Percentiles rank a stretch among this genome's conserved stretches.
Evolutionary conservation across 2,329 filamentous ascomycete species (phyloP).

Genomic region (Emericellopsis atlantica): DNA sequence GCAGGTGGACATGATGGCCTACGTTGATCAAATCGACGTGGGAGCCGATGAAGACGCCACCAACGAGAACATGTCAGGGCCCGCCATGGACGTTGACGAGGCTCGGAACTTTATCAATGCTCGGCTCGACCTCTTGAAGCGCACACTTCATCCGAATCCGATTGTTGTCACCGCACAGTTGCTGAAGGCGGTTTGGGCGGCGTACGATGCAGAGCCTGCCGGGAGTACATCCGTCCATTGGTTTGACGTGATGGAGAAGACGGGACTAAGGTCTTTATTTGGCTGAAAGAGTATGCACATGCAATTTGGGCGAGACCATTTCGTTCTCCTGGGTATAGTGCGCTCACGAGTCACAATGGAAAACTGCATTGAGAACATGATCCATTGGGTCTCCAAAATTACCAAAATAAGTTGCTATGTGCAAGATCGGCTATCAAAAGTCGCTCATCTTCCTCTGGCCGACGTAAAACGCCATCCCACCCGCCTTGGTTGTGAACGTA

Average conservation of each 20-base stretch:
- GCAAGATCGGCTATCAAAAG: slow-evolving; percentile 8
- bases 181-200: slow-evolving; percentile 25
- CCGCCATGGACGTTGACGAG: slow-evolving; percentile 21
- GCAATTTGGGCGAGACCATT: too few species aligned
- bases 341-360: too few species aligned
- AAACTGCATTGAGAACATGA: too few species aligned
- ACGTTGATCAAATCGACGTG: slow-evolving; percentile 8
- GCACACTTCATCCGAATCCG: slow-evolving; percentile 25
- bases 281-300: slow-evolving; percentile 7
- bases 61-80: not conserved
- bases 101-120: slow-evolving; percentile 25
- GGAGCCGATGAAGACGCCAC: not conserved
- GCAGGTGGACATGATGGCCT: not conserved
- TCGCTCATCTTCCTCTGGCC: slow-evolving; percentile 24
- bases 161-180: slow-evolving; percentile 27
- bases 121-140: slow-evolving; percentile 22
- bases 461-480: slow-evolving; percentile 47
- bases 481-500: slow-evolving; percentile 49
- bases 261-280: slow-evolving; percentile 18
- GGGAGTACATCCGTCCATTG: slow-evolving; percentile 22
- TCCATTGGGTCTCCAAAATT: too few species aligned
- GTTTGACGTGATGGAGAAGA: slow-evolving; percentile 27
- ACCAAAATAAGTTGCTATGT: too few species aligned
- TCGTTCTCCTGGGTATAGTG: too few species aligned
- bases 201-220: slow-evolving; percentile 22